These are phyloP conservation scores for Silene latifolia DNA, from an alignment of 148 eudicot genomes.

Conservation along the genomic window DNA sequence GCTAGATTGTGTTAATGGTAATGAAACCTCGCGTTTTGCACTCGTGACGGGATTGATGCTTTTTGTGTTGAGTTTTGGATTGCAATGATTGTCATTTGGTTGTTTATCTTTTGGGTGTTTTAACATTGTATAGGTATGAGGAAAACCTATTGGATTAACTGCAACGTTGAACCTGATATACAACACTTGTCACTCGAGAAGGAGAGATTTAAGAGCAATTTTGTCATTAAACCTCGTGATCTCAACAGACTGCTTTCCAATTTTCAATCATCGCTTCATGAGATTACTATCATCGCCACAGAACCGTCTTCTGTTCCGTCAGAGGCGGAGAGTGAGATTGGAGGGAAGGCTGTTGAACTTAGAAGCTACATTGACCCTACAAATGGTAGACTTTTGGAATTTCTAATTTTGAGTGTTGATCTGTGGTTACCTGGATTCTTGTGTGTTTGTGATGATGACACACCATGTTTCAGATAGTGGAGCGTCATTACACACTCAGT, in stretches of 20 bases:
- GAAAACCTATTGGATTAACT: slow-evolving; percentile 82
- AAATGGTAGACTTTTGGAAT: slow-evolving; percentile 54
- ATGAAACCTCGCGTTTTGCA: neutral
- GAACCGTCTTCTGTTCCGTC: slow-evolving; percentile 65
- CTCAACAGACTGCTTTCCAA: slow-evolving; percentile 80
- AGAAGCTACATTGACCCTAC: slow-evolving; percentile 96
- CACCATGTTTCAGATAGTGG: slow-evolving; percentile 60
- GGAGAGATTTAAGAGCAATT: slow-evolving; percentile 71
- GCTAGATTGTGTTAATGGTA: slow-evolving; percentile 76
- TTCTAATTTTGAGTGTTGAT: neutral
- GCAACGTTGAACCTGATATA: slow-evolving; percentile 89
- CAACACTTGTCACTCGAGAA: slow-evolving; percentile 85
- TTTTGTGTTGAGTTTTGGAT: neutral
- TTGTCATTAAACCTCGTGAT: slow-evolving; percentile 96
- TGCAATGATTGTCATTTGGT: neutral
- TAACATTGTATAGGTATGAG: slow-evolving; percentile 58
- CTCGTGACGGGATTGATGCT: neutral
- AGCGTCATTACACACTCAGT: slow-evolving; percentile 83
- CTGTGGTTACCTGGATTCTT: slow-evolving; percentile 2
- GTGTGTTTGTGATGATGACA: slow-evolving; percentile 5
- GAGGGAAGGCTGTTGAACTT: slow-evolving; percentile 97
- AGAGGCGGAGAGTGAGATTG: slow-evolving; percentile 72
- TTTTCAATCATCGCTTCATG: slow-evolving; percentile 96
- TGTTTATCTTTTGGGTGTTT: neutral
- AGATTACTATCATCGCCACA: slow-evolving; percentile 89